These are phyloP conservation scores for Pleurotus sapidus DNA, from an alignment of 768 basidiomycete species.

Conservation along the genomic window DNA sequence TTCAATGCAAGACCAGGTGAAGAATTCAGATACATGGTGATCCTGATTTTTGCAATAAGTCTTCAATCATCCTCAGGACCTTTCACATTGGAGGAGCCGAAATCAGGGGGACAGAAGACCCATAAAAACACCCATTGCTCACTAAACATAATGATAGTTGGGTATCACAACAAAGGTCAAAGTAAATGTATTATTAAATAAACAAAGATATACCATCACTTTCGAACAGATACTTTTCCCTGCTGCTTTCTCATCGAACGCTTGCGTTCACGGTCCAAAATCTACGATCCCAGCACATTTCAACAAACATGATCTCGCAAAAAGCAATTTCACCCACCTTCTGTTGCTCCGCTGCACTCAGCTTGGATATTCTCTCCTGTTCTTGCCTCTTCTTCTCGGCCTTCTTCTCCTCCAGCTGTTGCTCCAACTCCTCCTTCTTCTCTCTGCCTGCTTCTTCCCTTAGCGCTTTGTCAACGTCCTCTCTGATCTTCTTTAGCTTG, in stretches of 20 bases:
- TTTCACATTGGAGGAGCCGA: no score
- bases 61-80: no score
- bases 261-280: slow-evolving; percentile 76
- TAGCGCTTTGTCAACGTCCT: slow-evolving; percentile 67
- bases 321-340: slow-evolving; percentile 47
- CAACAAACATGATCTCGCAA: background rate
- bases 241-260: slow-evolving; percentile 68
- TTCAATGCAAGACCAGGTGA: no score
- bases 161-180: background rate
- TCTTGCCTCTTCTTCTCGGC: slow-evolving; percentile 72
- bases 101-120: no score
- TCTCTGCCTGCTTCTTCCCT: slow-evolving; percentile 66
- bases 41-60: no score
- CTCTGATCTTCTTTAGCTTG: slow-evolving; percentile 73
- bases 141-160: background rate
- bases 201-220: slow-evolving; percentile 25
- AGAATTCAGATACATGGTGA: no score
- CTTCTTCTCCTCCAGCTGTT: slow-evolving; percentile 66
- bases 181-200: background rate
- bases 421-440: slow-evolving; percentile 59
- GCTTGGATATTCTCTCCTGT: slow-evolving; percentile 67
- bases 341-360: slow-evolving; percentile 79
- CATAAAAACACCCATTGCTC: no score
- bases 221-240: slow-evolving; percentile 53
- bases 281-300: slow-evolving; percentile 25